Conservation (phyloP, 768 basidiomycete species). For the Calvatia gigantea region DNA sequence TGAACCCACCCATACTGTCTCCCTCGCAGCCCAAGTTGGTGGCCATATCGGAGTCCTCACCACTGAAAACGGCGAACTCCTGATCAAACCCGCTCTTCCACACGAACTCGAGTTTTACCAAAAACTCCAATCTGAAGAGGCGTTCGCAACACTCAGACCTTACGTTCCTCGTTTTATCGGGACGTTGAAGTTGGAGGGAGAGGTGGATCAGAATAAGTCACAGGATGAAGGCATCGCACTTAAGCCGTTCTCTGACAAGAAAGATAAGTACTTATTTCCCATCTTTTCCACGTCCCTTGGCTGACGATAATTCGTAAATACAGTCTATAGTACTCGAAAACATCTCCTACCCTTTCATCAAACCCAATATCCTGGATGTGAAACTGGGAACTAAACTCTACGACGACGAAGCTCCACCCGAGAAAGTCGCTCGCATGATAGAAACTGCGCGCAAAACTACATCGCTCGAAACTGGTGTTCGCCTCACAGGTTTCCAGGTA, state of each 20-base stretch:
- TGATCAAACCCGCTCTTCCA: constrained; percentile 73
- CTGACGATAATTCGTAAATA: constrained; percentile 17
- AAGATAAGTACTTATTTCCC: constrained; percentile 39
- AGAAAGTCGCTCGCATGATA: constrained; percentile 79
- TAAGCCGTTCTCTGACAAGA: constrained; percentile 30
- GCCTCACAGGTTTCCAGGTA: constrained; percentile 91
- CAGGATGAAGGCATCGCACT: constrained; percentile 21
- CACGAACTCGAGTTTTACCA: constrained; percentile 75
- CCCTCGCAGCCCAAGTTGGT: constrained; percentile 65
- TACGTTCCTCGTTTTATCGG: constrained; percentile 81
- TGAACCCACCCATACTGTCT: constrained; percentile 3
- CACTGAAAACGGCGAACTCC: constrained; percentile 69
- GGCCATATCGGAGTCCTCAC: constrained; percentile 76
- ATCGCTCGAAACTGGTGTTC: constrained; percentile 67
- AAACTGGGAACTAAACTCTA: constrained; percentile 93
- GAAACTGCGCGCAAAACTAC: constrained; percentile 69
- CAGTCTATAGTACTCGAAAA: constrained; percentile 89
- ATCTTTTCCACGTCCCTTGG: background rate
- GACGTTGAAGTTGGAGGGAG: constrained; percentile 69
- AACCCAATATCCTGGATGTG: constrained; percentile 86
- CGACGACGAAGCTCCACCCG: constrained; percentile 59
- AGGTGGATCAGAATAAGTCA: constrained; percentile 33
- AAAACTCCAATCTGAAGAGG: constrained; percentile 36
- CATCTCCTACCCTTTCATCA: constrained; percentile 63
- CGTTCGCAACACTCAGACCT: constrained; percentile 41